Conservation (phyloP, 2,329 filamentous ascomycete genomes). For the Monosporascus cannonballus region DNA sequence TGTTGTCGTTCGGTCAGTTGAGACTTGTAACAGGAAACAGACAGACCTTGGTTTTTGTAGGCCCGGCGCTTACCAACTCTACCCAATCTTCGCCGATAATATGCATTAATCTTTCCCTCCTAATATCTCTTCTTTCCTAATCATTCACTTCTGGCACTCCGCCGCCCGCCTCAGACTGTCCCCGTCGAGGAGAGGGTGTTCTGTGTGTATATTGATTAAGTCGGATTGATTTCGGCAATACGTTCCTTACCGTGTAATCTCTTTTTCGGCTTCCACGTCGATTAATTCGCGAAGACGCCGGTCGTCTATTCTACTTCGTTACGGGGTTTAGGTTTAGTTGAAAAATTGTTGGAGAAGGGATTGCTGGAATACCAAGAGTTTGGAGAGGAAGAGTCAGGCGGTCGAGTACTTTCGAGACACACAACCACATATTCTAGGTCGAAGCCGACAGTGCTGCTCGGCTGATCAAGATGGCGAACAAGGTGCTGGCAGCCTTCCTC, state of each 20-base stretch:
- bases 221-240: constrained; percentile 18
- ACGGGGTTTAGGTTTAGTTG: neutral
- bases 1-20: constrained; percentile 7
- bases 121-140: constrained; percentile 10
- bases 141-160: constrained; percentile 15
- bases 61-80: constrained; percentile 22
- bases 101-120: constrained; percentile 12
- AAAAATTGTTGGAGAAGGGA: constrained; percentile 4
- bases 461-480: constrained; percentile 45
- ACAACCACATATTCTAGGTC: neutral
- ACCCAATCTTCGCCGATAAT: constrained; percentile 12
- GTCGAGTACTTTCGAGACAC: neutral
- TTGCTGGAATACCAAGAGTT: neutral
- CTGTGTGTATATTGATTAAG: constrained; percentile 19
- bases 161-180: constrained; percentile 15
- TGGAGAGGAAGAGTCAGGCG: neutral
- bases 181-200: constrained; percentile 9
- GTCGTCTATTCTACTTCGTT: constrained; percentile 26
- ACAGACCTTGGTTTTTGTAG: constrained; percentile 2
- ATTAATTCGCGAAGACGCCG: constrained; percentile 28
- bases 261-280: constrained; percentile 6
- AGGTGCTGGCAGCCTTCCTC: constrained; percentile 45
- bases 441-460: neutral
- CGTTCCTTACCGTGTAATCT: constrained; percentile 16
- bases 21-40: constrained; percentile 2